phyloP scores from a whole-genome alignment of 2,329 filamentous ascomycete genomes.

The Colletotrichum cordylinicola region DNA sequence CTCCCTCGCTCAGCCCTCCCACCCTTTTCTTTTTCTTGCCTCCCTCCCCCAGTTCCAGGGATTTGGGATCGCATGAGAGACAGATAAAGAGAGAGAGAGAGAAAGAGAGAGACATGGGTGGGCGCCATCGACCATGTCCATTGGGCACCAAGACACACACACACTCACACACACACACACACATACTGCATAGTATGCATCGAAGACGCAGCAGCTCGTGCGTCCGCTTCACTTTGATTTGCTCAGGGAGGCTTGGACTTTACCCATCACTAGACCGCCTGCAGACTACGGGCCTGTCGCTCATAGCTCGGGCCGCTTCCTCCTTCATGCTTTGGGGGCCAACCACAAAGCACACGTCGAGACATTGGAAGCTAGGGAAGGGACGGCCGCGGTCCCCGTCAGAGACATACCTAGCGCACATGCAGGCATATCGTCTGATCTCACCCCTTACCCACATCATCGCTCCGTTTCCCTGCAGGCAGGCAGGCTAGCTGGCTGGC shows the following conservation, averaged over 20 bases:
- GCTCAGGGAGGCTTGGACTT: background rate
- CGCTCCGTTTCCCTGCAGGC: background rate
- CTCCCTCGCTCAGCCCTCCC: background rate
- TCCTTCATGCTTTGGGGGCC: background rate
- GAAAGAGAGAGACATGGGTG: background rate
- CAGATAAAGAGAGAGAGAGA: background rate
- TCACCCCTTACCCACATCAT: background rate
- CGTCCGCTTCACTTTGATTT: background rate
- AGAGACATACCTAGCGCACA: background rate
- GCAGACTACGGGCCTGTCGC: background rate
- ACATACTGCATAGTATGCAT: background rate
- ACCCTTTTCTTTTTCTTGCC: background rate
- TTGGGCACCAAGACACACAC: background rate
- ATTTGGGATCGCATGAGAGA: background rate
- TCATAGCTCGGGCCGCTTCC: background rate
- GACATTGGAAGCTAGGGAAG: background rate
- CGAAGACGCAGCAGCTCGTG: background rate
- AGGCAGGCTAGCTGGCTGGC: too few relatives aligned
- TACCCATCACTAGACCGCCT: background rate
- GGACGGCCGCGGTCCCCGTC: background rate
- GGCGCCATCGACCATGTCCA: background rate
- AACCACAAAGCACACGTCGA: background rate
- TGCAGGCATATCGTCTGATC: background rate
- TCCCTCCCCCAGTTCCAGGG: background rate
- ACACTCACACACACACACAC: too few relatives aligned